Base-by-base conservation (phyloP, 768 basidiomycete species). In the Mycena rosella region DNA sequence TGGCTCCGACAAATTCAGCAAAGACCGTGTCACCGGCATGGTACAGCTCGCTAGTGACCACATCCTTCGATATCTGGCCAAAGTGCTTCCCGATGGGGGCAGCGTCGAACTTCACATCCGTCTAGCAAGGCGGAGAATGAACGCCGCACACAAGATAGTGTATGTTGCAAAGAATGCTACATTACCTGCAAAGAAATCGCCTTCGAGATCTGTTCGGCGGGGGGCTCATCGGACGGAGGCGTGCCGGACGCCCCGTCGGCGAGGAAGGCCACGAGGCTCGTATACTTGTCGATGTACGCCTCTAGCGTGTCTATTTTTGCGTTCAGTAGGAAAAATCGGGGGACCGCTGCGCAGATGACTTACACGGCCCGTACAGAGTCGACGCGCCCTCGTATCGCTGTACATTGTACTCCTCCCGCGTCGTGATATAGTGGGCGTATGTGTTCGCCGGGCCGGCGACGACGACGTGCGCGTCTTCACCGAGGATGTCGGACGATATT, bases 341-440 rank as follows among this genome's bases (percentile, higher is more conserved):
- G n/a, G n/a, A n/a, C n/a, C n/a, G n/a, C n/a, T n/a, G 27, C 42
- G 26, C 40, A 44, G 20, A 44, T 29, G 18, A 26, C 61, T 0
- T 27, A 93, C 93, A n/a, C n/a, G n/a, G n/a, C n/a, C n/a, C n/a
- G n/a, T n/a, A n/a, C 36, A 94, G 82, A 15, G 91, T 94, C n/a
- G 92, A 93, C 2, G 91, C 92, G 55, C 92, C 93, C 78, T 94
- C 93, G 70, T 93, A 94, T 60, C 93, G 84, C 77, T 95, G 93
- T n/a, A 92, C 80, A 24, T 81, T 78, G 74, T 92, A 94, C 76
- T 93, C 92, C 76, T 94, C 92, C 11, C 80, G 82, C 38, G 91
- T 93, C 3, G 91, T 80, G 53, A 93, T 83, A 73, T 93, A 92
- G 78, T 93, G 92, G 0, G 82, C 86, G 72, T 94, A 94, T 8